Percentiles rank a stretch among this genome's conserved stretches.
These are phyloP conservation scores for Scytalidium sp. DNA, from an alignment of 2,329 filamentous ascomycete genomes.

Conservation along the genomic window DNA sequence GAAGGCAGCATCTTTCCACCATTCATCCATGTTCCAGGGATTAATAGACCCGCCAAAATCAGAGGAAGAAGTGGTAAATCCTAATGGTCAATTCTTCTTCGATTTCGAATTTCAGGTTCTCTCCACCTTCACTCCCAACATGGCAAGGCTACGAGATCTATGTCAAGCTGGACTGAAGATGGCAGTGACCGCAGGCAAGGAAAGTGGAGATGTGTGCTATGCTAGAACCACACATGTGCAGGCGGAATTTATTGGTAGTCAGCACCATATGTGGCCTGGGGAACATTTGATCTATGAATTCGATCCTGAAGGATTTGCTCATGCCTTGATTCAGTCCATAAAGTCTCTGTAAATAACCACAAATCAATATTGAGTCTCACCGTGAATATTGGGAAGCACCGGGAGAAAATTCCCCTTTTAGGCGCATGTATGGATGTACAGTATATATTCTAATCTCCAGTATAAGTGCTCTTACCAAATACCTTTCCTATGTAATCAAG, in stretches of 20 bases:
- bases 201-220: background rate
- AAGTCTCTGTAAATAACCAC: no score
- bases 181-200: background rate
- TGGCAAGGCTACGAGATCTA: background rate
- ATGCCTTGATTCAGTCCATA: background rate
- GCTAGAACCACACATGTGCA: background rate
- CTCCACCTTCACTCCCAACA: background rate
- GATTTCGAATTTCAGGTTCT: background rate
- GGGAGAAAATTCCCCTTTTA: no score
- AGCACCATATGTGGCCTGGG: background rate
- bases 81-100: background rate
- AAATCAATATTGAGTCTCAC: no score
- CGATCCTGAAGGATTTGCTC: background rate
- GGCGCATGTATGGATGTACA: no score
- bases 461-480: no score
- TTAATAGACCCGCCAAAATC: no score
- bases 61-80: background rate
- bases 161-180: background rate
- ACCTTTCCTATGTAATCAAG: no score
- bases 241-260: background rate
- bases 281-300: background rate
- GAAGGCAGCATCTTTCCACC: background rate
- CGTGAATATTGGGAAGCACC: no score
- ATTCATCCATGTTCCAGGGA: background rate
- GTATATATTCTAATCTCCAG: no score